Conservation (phyloP, 2,329 filamentous ascomycete genomes). For the Didymella pinodella region DNA sequence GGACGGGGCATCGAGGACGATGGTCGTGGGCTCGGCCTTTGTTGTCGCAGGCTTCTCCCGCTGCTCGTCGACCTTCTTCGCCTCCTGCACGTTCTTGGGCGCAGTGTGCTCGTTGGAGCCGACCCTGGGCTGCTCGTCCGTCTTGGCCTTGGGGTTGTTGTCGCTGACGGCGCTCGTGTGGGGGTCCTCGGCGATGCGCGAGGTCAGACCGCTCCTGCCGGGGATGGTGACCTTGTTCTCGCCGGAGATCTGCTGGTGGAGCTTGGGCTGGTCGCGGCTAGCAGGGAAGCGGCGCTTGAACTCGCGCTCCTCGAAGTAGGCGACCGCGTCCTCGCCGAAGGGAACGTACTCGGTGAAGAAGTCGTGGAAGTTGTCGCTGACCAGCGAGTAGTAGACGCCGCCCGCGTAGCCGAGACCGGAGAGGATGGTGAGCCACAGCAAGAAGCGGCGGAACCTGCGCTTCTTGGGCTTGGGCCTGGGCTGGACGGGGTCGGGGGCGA, state of each 20-base stretch:
- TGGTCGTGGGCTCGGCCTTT: conserved; percentile 19
- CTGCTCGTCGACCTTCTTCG: conserved; percentile 40
- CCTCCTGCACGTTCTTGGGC: conserved; percentile 38
- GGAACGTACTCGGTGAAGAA: conserved; percentile 98
- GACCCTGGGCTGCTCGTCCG: conserved; percentile 36
- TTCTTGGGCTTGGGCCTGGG: conserved; percentile 65
- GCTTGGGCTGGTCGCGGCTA: conserved; percentile 52
- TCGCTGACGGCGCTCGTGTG: conserved; percentile 69
- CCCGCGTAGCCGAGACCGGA: conserved; percentile 82
- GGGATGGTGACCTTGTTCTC: conserved; percentile 82
- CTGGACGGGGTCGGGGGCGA: conserved; percentile 52
- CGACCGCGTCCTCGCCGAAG: conserved; percentile 90
- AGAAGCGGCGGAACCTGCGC: conserved; percentile 77
- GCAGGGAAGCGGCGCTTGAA: conserved; percentile 82
- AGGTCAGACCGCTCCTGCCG: conserved; percentile 83
- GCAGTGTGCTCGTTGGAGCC: conserved; percentile 28
- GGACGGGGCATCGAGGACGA: conserved; percentile 26
- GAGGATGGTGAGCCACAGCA: conserved; percentile 79
- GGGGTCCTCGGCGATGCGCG: conserved; percentile 74
- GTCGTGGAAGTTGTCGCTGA: conserved; percentile 98
- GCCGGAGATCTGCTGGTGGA: conserved; percentile 58
- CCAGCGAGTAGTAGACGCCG: conserved; percentile 89
- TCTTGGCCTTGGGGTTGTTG: conserved; percentile 44
- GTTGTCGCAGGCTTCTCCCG: conserved; percentile 41
- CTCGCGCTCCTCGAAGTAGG: conserved; percentile 94